Evolutionary conservation across 371 early-diverging fungal species (phyloP), one percentile per base, ranked within the genome.

Genomic region (Polyrhizophydium stewartii): DNA sequence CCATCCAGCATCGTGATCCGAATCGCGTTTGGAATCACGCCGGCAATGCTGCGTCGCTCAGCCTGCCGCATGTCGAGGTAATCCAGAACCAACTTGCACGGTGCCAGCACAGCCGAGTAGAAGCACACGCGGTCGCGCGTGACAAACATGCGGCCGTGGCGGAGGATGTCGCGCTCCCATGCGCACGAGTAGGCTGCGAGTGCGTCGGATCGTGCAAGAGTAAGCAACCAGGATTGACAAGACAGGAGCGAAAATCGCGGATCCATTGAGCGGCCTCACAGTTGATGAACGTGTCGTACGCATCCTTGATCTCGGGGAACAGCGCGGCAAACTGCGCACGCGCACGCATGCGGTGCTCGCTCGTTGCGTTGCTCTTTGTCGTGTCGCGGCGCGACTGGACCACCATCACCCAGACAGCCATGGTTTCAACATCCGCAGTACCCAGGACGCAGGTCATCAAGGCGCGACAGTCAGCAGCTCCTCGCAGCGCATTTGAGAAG

Each of bases 21-120:
- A 40, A 79, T 63, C 6, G 84, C 83, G 58, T 84, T 85, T 2
- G 82, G 84, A 49, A 85, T 77, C 59, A 85, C 67, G 1, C 79
- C 81, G 49, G 78, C 78, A 10, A 76, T 79, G 55, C 60, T 73
- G 49, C 77, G 77, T 66, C 78, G 81, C 41, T 85, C 84, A 22
- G 84, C 66, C 6, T 64, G 56, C 6, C 69, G 61, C n/a, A 84
- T 32, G 24, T 84, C 85, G 13, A 35, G 41, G 55, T 62, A 75
- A 30, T 67, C 58, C 21, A 84, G 30, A 35, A 73, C 66, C 33
- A 82, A 60, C n/a, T 68, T 72, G 35, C 7, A 3, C 35, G 35
- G 3, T 3, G 7, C 35, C 3, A 35, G 13, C 35, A 35, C 7
- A 16, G 72, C 69, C 1, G 77, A 72, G 46, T 82, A 79, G 50